Conservation (phyloP, 2,329 filamentous ascomycete genomes). For the Venturia carpophila region DNA sequence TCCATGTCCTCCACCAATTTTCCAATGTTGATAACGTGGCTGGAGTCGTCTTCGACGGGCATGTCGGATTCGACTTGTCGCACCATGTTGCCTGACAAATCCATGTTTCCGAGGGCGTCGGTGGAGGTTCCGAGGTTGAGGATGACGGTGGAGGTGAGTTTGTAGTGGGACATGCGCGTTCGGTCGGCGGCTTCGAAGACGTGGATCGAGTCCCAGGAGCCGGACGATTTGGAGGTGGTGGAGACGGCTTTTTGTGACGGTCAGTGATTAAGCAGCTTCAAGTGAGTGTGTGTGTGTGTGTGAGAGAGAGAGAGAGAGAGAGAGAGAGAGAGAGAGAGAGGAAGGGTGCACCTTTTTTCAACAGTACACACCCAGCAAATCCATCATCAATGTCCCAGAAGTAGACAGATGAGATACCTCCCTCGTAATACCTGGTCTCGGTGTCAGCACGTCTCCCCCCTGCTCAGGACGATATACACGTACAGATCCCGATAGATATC, state of each 20-base stretch:
- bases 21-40: conserved; percentile 67
- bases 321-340: no score
- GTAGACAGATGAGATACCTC: conserved; percentile 91
- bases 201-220: conserved; percentile 97
- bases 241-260: conserved; percentile 50
- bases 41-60: conserved; percentile 52
- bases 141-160: conserved; percentile 94
- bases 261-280: not conserved
- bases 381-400: conserved; percentile 98
- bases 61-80: conserved; percentile 90
- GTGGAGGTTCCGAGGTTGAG: conserved; percentile 68
- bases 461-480: conserved; percentile 25
- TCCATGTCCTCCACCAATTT: conserved; percentile 97
- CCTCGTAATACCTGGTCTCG: conserved; percentile 71
- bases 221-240: conserved; percentile 58
- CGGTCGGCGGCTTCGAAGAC: conserved; percentile 95
- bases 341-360: conserved; percentile 72
- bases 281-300: no score
- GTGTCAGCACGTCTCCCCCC: not conserved
- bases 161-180: conserved; percentile 88
- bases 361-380: conserved; percentile 87
- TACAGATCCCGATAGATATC: conserved; percentile 89
- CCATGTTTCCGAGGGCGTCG: conserved; percentile 69
- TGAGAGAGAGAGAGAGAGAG: no score
- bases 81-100: conserved; percentile 96